Percentiles rank a stretch among this genome's conserved stretches.
phyloP scores from a whole-genome alignment of 805 yeast species.

The Kuraishia floccosa region DNA sequence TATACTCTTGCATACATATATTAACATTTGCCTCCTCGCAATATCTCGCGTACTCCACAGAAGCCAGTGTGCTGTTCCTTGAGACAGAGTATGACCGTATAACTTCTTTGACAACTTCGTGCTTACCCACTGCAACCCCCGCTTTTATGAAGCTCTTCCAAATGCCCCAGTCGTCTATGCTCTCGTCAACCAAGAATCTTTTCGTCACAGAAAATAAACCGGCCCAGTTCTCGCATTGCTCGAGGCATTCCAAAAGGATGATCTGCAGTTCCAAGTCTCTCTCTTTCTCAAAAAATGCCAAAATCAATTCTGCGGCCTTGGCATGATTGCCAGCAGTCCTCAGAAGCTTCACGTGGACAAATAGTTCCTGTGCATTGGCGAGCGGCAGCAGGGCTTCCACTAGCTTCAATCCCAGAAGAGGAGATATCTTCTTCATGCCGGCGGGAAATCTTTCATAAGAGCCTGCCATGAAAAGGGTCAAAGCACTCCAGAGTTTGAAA shows the following conservation, averaged over 20 bases:
- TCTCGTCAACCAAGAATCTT: slow-evolving; percentile 28
- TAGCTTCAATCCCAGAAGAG: slow-evolving; percentile 49
- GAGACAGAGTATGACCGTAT: slow-evolving; percentile 23
- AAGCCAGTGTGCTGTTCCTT: slow-evolving; percentile 48
- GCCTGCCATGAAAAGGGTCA: slow-evolving; percentile 34
- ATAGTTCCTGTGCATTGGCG: slow-evolving; percentile 53
- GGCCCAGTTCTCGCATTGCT: slow-evolving; percentile 25
- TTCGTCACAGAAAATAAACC: slow-evolving; percentile 27
- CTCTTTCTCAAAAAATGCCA: slow-evolving; percentile 20
- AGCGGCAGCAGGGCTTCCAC: slow-evolving; percentile 42
- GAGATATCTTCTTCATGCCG: slow-evolving; percentile 39
- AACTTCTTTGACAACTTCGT: slow-evolving; percentile 19
- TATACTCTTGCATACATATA: too few species aligned
- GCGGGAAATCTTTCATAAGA: slow-evolving; percentile 19
- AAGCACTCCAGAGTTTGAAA: slow-evolving; percentile 43
- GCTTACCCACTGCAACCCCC: slow-evolving; percentile 20
- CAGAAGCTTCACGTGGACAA: slow-evolving; percentile 42
- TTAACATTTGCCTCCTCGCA: too few species aligned
- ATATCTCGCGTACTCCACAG: slow-evolving; percentile 12
- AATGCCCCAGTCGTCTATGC: slow-evolving; percentile 67
- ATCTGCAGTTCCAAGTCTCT: slow-evolving; percentile 57
- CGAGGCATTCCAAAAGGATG: slow-evolving; percentile 36
- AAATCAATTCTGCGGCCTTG: slow-evolving; percentile 20
- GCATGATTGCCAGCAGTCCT: slow-evolving; percentile 20
- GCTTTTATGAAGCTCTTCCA: slow-evolving; percentile 51